Evolutionary conservation across 805 yeast genomes (phyloP).

Genomic region (Lachancea mirantina): DNA sequence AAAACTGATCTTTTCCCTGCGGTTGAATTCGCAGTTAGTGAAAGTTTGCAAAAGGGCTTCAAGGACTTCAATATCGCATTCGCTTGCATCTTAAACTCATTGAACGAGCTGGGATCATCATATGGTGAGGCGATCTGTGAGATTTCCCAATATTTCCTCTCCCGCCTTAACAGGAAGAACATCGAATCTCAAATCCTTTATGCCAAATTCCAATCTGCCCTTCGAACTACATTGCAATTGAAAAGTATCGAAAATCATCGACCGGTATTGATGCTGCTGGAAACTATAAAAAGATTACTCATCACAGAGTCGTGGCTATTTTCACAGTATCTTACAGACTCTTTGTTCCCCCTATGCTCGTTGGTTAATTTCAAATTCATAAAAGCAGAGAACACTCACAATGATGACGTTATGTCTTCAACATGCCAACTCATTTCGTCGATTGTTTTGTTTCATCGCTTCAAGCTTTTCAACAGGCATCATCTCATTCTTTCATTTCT

Average conservation of each 20-base stretch:
- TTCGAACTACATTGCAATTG: conserved; percentile 17
- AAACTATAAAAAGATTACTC: conserved; percentile 36
- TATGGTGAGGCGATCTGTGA: conserved; percentile 17
- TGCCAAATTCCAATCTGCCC: conserved; percentile 28
- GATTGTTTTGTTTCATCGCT: conserved; percentile 60
- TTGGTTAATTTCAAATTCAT: conserved; percentile 6
- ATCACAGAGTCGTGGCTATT: conserved; percentile 50
- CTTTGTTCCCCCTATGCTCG: conserved; percentile 35
- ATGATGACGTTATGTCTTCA: conserved; percentile 31
- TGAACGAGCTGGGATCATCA: conserved; percentile 5
- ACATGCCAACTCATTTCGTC: conserved; percentile 50
- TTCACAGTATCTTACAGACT: conserved; percentile 60
- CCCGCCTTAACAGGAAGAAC: conserved; percentile 19
- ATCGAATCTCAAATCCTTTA: conserved; percentile 20
- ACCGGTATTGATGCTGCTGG: conserved; percentile 17
- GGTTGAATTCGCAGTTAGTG: conserved; percentile 12
- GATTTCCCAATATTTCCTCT: conserved; percentile 15
- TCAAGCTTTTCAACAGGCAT: conserved; percentile 62
- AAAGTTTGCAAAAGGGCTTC: conserved; percentile 3
- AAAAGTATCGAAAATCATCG: conserved; percentile 5
- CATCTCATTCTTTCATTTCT: conserved; percentile 52
- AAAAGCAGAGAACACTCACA: conserved; percentile 3
- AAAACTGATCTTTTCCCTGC: conserved; percentile 17
- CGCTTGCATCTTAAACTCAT: conserved; percentile 10
- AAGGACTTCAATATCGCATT: conserved; percentile 17